Conservation (phyloP, 2,329 filamentous ascomycete species). For the Plectosphaerella plurivora region DNA sequence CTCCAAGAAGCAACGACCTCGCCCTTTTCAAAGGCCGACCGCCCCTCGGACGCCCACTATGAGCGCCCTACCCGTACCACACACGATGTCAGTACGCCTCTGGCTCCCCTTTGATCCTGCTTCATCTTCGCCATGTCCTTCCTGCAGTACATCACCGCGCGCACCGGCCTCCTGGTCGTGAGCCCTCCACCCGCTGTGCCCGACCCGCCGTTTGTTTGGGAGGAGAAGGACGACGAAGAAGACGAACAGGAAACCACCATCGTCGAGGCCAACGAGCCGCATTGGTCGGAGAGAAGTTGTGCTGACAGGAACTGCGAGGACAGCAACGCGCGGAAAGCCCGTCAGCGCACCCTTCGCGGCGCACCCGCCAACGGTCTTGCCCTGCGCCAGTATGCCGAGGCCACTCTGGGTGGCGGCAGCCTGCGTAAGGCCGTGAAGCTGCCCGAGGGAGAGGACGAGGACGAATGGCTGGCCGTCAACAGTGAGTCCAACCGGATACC, state of each 20-base stretch:
- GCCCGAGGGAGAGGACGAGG: constrained; percentile 94
- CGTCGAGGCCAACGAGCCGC: constrained; percentile 8
- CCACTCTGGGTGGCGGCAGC: constrained; percentile 90
- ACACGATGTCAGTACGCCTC: constrained; percentile 13
- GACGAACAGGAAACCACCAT: constrained; percentile 13
- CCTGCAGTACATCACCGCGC: constrained; percentile 14
- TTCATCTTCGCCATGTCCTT: constrained; percentile 8
- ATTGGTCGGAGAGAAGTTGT: not conserved
- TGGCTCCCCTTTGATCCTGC: not conserved
- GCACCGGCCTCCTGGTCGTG: constrained; percentile 14
- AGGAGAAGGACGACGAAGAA: constrained; percentile 14
- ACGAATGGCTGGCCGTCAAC: constrained; percentile 98
- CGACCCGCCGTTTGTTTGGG: constrained; percentile 8
- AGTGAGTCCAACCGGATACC: constrained; percentile 51
- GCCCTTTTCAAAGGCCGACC: constrained; percentile 8
- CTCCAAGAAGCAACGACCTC: constrained; percentile 7
- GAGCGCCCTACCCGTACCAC: constrained; percentile 6
- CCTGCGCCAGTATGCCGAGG: constrained; percentile 95
- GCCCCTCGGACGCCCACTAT: constrained; percentile 2
- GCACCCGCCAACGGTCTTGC: constrained; percentile 79
- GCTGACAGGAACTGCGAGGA: constrained; percentile 14
- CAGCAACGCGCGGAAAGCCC: constrained; percentile 82
- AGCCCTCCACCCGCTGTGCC: constrained; percentile 7
- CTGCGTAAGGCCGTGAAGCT: constrained; percentile 94
- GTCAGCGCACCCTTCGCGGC: constrained; percentile 79